Evolutionary conservation across 2,329 filamentous ascomycete species (phyloP).

Genomic region (Talaromyces albobiverticillius): DNA sequence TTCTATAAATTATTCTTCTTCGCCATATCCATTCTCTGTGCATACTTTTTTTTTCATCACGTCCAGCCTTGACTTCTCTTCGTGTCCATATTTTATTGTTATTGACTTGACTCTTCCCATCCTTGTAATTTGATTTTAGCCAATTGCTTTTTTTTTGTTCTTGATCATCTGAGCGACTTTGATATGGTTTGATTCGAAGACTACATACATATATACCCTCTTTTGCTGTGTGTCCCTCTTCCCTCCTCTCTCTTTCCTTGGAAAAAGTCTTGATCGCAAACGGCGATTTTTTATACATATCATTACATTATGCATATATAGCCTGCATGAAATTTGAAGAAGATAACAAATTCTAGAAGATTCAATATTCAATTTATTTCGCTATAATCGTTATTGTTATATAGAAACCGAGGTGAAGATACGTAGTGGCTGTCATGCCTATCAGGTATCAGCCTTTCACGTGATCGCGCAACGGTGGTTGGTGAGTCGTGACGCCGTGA

Average conservation of each 20-base stretch:
- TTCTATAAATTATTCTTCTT: neutral
- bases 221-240: constrained; percentile 4
- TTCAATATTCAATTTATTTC: too few relatives aligned
- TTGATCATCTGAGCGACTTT: neutral
- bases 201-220: constrained; percentile 14
- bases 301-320: neutral
- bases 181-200: neutral
- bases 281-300: neutral
- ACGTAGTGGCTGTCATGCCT: too few relatives aligned
- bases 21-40: neutral
- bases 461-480: constrained; percentile 22
- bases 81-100: constrained; percentile 12
- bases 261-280: too few relatives aligned
- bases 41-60: neutral
- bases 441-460: too few relatives aligned
- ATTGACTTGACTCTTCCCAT: neutral
- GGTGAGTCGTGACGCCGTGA: too few relatives aligned
- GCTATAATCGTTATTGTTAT: too few relatives aligned
- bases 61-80: too few relatives aligned
- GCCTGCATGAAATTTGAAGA: too few relatives aligned
- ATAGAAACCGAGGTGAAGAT: too few relatives aligned
- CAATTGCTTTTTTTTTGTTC: too few relatives aligned
- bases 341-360: too few relatives aligned
- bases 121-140: constrained; percentile 4
- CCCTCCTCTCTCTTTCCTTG: neutral